Evolutionary conservation across 441 rosid genomes (phyloP).

Genomic region (Adansonia gregorii): DNA sequence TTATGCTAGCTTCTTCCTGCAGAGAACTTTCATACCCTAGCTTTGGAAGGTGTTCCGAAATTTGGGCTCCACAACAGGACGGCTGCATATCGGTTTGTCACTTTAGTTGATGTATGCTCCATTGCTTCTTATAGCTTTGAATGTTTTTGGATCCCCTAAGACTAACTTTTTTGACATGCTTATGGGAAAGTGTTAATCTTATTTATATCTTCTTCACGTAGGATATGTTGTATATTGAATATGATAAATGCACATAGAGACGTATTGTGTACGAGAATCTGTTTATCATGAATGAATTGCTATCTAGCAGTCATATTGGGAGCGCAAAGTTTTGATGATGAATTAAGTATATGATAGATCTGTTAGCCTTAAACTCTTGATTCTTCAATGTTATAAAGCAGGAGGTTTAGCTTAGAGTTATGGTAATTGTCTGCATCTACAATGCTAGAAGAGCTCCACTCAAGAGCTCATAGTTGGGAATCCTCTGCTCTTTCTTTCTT

Average conservation of each 20-base stretch:
- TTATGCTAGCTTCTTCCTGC: slow-evolving; percentile 30
- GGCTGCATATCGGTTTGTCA: slow-evolving; percentile 92
- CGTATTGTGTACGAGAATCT: not conserved
- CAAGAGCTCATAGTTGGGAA: not conserved
- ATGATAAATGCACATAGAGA: not conserved
- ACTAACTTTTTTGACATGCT: slow-evolving; percentile 2
- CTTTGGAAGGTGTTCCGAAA: slow-evolving; percentile 79
- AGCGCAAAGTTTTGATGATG: not conserved
- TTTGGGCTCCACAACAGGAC: slow-evolving; percentile 86
- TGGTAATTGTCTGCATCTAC: not conserved
- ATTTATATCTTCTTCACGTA: not conserved
- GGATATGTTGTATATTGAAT: not conserved
- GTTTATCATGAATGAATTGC: not conserved
- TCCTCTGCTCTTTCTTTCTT: not conserved
- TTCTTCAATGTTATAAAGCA: not conserved
- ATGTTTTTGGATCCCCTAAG: slow-evolving; percentile 21
- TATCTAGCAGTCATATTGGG: not conserved
- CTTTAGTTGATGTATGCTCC: slow-evolving; percentile 80
- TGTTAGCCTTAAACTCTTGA: not conserved
- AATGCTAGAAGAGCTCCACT: not conserved
- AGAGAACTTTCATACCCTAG: slow-evolving; percentile 92
- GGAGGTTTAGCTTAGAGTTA: not conserved
- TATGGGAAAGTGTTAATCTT: not conserved
- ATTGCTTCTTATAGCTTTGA: slow-evolving; percentile 21
- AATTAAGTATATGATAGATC: not conserved